phyloP scores from a whole-genome alignment of 164 flowering plant species.

The Nymphaea colorata region DNA sequence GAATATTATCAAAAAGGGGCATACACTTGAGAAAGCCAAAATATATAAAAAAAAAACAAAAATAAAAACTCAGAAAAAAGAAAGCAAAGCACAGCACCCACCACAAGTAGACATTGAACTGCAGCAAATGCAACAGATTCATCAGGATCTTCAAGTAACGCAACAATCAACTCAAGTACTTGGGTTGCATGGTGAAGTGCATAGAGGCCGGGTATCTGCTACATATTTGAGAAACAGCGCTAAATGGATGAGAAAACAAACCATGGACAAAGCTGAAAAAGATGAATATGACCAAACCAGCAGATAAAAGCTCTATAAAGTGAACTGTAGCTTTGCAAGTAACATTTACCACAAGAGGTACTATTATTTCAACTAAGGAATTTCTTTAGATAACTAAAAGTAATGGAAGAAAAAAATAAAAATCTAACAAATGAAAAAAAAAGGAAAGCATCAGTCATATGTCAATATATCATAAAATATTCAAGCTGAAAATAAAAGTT shows the following conservation, averaged over 20 bases:
- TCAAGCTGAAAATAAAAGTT: too few species aligned
- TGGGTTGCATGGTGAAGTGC: slow-evolving; percentile 48
- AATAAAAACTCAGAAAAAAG: not conserved
- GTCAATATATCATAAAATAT: too few species aligned
- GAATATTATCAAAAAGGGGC: not conserved
- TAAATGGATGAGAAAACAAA: not conserved
- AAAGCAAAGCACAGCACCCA: slow-evolving; percentile 11
- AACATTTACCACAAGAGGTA: too few species aligned
- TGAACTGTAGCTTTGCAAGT: too few species aligned
- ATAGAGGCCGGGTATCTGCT: slow-evolving; percentile 73
- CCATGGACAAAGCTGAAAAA: not conserved
- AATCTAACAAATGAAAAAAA: too few species aligned
- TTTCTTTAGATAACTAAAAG: too few species aligned
- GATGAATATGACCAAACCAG: not conserved
- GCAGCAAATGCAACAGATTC: slow-evolving; percentile 88
- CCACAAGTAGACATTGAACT: slow-evolving; percentile 71
- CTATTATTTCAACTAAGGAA: too few species aligned
- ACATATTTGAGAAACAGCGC: slow-evolving; percentile 1
- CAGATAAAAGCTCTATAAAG: too few species aligned
- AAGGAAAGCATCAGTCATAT: too few species aligned
- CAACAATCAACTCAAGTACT: slow-evolving; percentile 78
- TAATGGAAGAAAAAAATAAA: too few species aligned
- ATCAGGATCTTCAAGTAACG: slow-evolving; percentile 81
- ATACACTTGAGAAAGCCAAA: not conserved
- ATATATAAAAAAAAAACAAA: not conserved